phyloP scores from a whole-genome alignment of 441 rosid species.

The Hura crepitans region DNA sequence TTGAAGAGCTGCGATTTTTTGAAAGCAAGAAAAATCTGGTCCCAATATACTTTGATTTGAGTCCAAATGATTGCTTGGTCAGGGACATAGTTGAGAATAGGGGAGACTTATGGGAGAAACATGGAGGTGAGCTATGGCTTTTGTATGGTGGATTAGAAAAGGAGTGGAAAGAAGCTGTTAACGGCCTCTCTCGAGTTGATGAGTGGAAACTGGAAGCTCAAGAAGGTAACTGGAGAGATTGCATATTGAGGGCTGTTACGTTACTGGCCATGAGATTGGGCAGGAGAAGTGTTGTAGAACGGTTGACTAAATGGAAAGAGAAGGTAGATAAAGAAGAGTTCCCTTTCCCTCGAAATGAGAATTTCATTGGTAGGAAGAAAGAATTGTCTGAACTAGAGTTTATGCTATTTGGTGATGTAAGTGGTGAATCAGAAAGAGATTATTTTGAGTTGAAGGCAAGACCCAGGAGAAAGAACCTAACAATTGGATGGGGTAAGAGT shows the following conservation, averaged over 20 bases:
- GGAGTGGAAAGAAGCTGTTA: slow-evolving; percentile 91
- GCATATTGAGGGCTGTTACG: slow-evolving; percentile 65
- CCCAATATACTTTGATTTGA: slow-evolving; percentile 73
- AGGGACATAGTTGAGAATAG: slow-evolving; percentile 88
- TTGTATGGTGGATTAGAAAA: slow-evolving; percentile 76
- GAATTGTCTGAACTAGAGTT: slow-evolving; percentile 83
- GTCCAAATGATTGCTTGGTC: slow-evolving; percentile 79
- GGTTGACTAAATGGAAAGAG: slow-evolving; percentile 76
- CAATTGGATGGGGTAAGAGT: slow-evolving; percentile 61
- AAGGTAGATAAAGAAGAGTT: slow-evolving; percentile 81
- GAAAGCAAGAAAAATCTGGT: slow-evolving; percentile 78
- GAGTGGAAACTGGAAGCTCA: slow-evolving; percentile 92
- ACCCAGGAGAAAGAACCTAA: slow-evolving; percentile 65
- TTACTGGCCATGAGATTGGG: slow-evolving; percentile 71
- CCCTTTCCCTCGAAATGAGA: slow-evolving; percentile 74
- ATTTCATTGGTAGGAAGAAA: slow-evolving; percentile 80
- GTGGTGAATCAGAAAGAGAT: slow-evolving; percentile 68
- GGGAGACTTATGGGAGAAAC: slow-evolving; percentile 92
- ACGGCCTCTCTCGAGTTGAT: slow-evolving; percentile 59
- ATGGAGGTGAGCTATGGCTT: slow-evolving; percentile 82
- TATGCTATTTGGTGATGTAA: slow-evolving; percentile 74
- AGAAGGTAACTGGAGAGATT: slow-evolving; percentile 88
- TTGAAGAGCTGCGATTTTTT: slow-evolving; percentile 81
- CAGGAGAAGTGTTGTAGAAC: slow-evolving; percentile 82
- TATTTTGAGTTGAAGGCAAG: slow-evolving; percentile 77